Evolutionary conservation across 352 stramenopile species (phyloP).

Genomic region (Phytopythium kandeliae): DNA sequence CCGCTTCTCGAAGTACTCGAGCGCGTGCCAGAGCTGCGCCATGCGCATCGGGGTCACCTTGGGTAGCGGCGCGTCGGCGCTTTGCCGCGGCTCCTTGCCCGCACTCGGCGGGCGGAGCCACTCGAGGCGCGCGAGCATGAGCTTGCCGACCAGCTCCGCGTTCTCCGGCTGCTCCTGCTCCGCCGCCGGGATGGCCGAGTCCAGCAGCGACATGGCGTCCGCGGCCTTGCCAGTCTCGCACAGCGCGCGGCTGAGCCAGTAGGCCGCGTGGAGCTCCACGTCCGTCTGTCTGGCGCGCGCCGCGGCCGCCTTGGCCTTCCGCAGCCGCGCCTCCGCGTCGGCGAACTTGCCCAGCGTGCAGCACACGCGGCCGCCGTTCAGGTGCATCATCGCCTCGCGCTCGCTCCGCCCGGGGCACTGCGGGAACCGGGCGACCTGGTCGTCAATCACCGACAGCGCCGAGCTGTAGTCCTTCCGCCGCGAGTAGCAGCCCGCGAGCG

Average conservation of each 20-base stretch:
- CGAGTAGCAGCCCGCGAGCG: constrained; percentile 44
- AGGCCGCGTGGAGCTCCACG: constrained; percentile 34
- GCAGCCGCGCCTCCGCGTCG: constrained; percentile 39
- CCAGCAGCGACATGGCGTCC: constrained; percentile 21
- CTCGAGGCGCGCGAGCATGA: constrained; percentile 42
- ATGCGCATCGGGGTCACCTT: constrained; percentile 10
- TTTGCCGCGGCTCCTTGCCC: constrained; percentile 1
- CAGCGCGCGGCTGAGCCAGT: constrained; percentile 49
- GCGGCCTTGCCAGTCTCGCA: constrained; percentile 20
- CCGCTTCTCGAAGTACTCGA: constrained; percentile 54
- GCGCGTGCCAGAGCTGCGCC: constrained; percentile 25
- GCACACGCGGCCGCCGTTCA: constrained; percentile 55
- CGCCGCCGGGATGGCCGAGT: constrained; percentile 15
- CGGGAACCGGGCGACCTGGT: constrained; percentile 42
- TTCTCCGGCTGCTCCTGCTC: constrained; percentile 20
- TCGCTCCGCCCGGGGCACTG: constrained; percentile 34
- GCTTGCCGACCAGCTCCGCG: constrained; percentile 32
- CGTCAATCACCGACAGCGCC: constrained; percentile 43
- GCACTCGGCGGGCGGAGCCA: constrained; percentile 26
- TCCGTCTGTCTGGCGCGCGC: constrained; percentile 27
- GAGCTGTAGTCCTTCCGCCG: constrained; percentile 46
- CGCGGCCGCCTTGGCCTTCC: constrained; percentile 27
- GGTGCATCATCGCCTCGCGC: constrained; percentile 35
- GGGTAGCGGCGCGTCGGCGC: background rate
- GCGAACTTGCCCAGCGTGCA: constrained; percentile 43